phyloP scores from a whole-genome alignment of 2,329 filamentous ascomycete species.

The Pseudomassariella vexata region DNA sequence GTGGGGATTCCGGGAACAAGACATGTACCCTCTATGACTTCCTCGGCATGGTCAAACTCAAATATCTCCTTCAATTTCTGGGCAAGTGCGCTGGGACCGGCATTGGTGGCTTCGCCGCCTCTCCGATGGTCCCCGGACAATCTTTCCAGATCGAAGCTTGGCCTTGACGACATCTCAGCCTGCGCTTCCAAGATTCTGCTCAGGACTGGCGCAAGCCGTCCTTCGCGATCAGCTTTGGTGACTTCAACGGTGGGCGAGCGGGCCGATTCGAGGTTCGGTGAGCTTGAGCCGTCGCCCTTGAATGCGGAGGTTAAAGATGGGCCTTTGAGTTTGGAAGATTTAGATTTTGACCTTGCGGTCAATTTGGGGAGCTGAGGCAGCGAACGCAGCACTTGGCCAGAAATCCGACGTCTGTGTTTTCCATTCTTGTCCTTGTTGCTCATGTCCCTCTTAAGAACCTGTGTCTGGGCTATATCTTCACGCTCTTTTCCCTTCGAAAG shows the following conservation, averaged over 20 bases:
- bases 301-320: conserved; percentile 19
- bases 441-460: conserved; percentile 21
- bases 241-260: conserved; percentile 20
- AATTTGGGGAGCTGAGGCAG: conserved; percentile 53
- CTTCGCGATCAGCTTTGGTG: conserved; percentile 25
- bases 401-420: conserved; percentile 55
- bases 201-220: conserved; percentile 63
- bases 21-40: conserved; percentile 67
- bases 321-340: conserved; percentile 33
- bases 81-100: conserved; percentile 55
- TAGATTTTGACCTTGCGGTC: conserved; percentile 31
- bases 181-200: conserved; percentile 71
- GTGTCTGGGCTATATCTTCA: conserved; percentile 23
- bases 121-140: conserved; percentile 33
- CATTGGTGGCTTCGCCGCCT: conserved; percentile 25
- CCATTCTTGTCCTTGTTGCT: conserved; percentile 29
- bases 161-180: conserved; percentile 54
- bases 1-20: not conserved
- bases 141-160: conserved; percentile 50
- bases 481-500: conserved; percentile 13
- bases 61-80: conserved; percentile 78
- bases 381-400: conserved; percentile 61
- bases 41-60: conserved; percentile 72
- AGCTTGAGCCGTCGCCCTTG: conserved; percentile 13
- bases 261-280: conserved; percentile 7